phyloP scores from a whole-genome alignment of 2,329 filamentous ascomycete genomes.

The Taxawa tesnikishii region DNA sequence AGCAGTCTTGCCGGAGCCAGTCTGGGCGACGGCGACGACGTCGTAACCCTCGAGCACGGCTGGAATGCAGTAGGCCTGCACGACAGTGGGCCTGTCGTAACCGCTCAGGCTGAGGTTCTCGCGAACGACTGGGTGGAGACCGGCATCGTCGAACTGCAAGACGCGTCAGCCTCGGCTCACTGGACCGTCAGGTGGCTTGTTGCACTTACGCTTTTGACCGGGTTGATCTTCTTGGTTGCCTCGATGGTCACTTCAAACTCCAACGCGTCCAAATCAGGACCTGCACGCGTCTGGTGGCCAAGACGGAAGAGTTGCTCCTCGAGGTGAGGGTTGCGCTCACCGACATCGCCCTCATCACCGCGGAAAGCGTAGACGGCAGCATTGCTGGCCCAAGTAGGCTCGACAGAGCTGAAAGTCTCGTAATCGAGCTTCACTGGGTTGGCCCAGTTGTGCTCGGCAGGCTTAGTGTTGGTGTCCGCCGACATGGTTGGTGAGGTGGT shows the following conservation, averaged over 20 bases:
- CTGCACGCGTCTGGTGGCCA: conserved; percentile 40
- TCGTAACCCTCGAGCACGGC: conserved; percentile 67
- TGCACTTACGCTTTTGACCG: conserved; percentile 36
- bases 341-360: conserved; percentile 77
- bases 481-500: conserved; percentile 1
- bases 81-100: conserved; percentile 66
- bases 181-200: conserved; percentile 13
- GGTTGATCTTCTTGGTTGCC: conserved; percentile 32
- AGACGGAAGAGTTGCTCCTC: conserved; percentile 63
- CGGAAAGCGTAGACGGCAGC: conserved; percentile 71
- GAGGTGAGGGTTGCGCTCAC: conserved; percentile 55
- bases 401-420: conserved; percentile 8
- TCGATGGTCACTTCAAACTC: conserved; percentile 40
- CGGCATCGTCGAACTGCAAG: conserved; percentile 60
- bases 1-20: conserved; percentile 91
- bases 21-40: conserved; percentile 82
- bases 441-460: conserved; percentile 16
- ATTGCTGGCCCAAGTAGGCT: conserved; percentile 35
- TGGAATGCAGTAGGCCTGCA: conserved; percentile 76
- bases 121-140: conserved; percentile 72
- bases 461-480: conserved; percentile 3
- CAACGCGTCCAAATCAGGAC: conserved; percentile 50
- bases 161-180: no score
- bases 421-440: conserved; percentile 16
- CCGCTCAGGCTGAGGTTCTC: conserved; percentile 63